Evolutionary conservation across 257 asterid genomes (phyloP), one percentile per base, ranked within the genome.

Genomic region (Nicotiana tomentosiformis): DNA sequence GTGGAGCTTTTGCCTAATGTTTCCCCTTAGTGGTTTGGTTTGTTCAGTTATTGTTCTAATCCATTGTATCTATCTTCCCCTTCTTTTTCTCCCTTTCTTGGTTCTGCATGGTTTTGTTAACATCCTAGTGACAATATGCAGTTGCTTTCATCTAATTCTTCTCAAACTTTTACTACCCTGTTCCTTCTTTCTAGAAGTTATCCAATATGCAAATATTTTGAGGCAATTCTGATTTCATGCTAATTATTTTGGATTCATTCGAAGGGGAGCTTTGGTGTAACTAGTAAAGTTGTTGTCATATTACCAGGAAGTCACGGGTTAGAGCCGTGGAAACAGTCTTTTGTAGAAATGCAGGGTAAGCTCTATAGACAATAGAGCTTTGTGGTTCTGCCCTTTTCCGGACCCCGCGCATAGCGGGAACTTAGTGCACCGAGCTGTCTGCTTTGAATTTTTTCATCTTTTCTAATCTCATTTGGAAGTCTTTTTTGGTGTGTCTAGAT

Each of bases 121-220:
- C 26, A 58, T 68, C 33, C 26, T 29, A 58, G 72, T 80, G 58
- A 23, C 55, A 18, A 30, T 69, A n/a, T 56, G 58, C 55, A 61
- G 55, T 67, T 55, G 39, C 61, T 72, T 84, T 68, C 61, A 61
- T 81, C 35, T 53, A 37, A 76, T 76, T 51, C 26, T 76, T 76
- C 64, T 76, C 29, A n/a, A 76, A 51, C 65, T 26, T 66, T 17
- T 26, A 20, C 67, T 14, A 35, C 64, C 78, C 83, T 84, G 39
- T 23, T 58, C 23, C 72, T 65, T 55, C 65, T 82, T 14, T 33
- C 74, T 69, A 23, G 83, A 55, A 82, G 77, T 70, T 77, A 7
- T 72, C 61, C 61, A 18, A 72, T 72, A 15, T 51, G 64, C 86
- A 66, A 83, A 66, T 82, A 35, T 39, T 82, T 51, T 86, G 81